These are phyloP conservation scores for Saccharum spontaneum DNA, from an alignment of 176 grass and related monocot species.

Conservation along the genomic window DNA sequence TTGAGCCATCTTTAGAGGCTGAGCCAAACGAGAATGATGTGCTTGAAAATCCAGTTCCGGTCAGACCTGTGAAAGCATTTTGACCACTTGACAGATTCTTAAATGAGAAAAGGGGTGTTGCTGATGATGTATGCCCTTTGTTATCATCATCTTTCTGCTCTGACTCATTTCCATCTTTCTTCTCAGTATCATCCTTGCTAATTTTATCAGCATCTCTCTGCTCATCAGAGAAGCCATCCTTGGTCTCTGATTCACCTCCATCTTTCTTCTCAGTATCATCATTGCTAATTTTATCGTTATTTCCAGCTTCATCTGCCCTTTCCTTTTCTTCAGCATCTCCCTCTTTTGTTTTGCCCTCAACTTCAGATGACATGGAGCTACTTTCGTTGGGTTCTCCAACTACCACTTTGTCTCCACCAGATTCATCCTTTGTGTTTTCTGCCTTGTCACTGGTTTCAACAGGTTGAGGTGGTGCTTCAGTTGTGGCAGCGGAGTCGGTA, in stretches of 20 bases:
- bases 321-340: slow-evolving; percentile 46
- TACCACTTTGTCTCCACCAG: slow-evolving; percentile 39
- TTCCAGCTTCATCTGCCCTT: slow-evolving; percentile 39
- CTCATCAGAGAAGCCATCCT: not conserved
- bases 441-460: slow-evolving; percentile 45
- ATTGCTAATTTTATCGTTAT: slow-evolving; percentile 18
- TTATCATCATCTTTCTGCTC: slow-evolving; percentile 52
- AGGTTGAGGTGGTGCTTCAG: slow-evolving; percentile 21
- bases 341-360: slow-evolving; percentile 26
- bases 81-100: slow-evolving; percentile 87
- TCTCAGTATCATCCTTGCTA: slow-evolving; percentile 31
- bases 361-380: slow-evolving; percentile 39
- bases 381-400: slow-evolving; percentile 42
- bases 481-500: slow-evolving; percentile 10
- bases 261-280: not conserved
- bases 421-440: slow-evolving; percentile 33
- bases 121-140: slow-evolving; percentile 40
- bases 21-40: slow-evolving; percentile 80
- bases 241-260: not conserved
- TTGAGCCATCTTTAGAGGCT: slow-evolving; percentile 48
- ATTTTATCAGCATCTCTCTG: slow-evolving; percentile 16
- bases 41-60: slow-evolving; percentile 85
- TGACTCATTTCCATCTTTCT: slow-evolving; percentile 46
- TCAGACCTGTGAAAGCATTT: slow-evolving; percentile 91
- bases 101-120: slow-evolving; percentile 71